phyloP scores from a whole-genome alignment of 768 basidiomycete genomes.

The Austroboletus festivus region DNA sequence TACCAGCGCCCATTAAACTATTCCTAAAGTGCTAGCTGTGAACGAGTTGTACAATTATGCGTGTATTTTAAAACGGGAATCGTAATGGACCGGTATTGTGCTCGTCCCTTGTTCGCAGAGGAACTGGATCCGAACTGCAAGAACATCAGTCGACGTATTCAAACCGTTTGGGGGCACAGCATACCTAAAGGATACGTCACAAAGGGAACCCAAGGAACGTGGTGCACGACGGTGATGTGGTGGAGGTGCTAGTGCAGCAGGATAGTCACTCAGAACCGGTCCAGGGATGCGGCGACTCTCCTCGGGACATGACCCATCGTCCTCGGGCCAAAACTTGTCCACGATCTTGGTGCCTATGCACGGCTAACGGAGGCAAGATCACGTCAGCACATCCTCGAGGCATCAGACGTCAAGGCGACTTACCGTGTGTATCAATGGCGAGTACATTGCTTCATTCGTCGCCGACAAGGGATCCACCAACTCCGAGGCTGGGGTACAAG shows the following conservation, averaged over 20 bases:
- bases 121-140: constrained; percentile 16
- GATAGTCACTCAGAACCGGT: constrained; percentile 9
- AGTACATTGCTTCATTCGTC: constrained; percentile 1
- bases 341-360: constrained; percentile 27
- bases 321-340: constrained; percentile 33
- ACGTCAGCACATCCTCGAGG: constrained; percentile 7
- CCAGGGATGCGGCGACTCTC: constrained; percentile 11
- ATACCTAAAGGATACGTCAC: constrained; percentile 15
- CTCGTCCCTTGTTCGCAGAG: constrained; percentile 15
- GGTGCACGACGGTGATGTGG: constrained; percentile 27
- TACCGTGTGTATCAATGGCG: constrained; percentile 7
- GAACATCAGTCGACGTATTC: neutral
- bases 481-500: constrained; percentile 18
- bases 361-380: constrained; percentile 16
- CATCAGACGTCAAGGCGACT: constrained; percentile 10
- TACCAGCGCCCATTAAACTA: constrained; percentile 18
- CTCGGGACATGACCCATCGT: constrained; percentile 19
- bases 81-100: constrained; percentile 16
- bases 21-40: constrained; percentile 4
- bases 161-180: neutral
- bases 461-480: constrained; percentile 21
- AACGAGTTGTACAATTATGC: neutral
- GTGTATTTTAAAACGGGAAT: constrained; percentile 28
- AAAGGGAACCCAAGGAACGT: constrained; percentile 12
- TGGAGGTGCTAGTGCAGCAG: constrained; percentile 26